Base-by-base conservation (phyloP, 208 protist genomes). In the Crithidia bombi region DNA sequence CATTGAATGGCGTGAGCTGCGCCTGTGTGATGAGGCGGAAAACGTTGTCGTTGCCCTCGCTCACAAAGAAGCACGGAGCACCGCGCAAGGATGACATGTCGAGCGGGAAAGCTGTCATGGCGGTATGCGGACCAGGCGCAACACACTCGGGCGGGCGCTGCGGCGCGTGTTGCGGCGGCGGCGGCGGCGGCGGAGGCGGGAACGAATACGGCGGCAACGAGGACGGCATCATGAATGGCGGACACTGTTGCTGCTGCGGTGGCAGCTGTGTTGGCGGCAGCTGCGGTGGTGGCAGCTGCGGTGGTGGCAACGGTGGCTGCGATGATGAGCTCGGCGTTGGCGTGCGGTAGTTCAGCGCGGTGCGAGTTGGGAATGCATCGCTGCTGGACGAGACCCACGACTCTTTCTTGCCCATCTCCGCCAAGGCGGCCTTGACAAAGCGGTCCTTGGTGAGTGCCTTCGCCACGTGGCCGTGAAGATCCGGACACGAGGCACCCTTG, bases 381-480 rank as follows among this genome's bases (percentile, higher is more conserved):
- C 41, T 25, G 28, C 51, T 35, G 21, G 51, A 15, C 10, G 43
- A 41, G 5, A 35, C 43, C 65, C 41, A 69, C 26, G 54, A 58
- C n/a, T 82, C 74, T 54, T 70, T 81, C 51, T 69, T 74, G 43
- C 70, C 68, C 54, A 87, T 81, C 39, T 83, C 78, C 43, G 78
- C 70, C 47, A 87, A 55, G 25, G 78, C 82, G 2, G 67, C 36
- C 52, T 72, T 78, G 39, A 87, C 67, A 17, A 75, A 74, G 11
- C 78, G 72, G 47, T 87, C 76, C 51, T 87, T 87, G 4, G 82
- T 83, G 21, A 83, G 71, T 0, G 78, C 76, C 66, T 83, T 83
- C 28, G 66, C 78, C 33, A 83, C 66, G 41, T 79, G 61, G 61
- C 78, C 78, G 65, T 87, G 82, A 1, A 87, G 58, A 54, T 83